Evolutionary conservation across 2,329 filamentous ascomycete genomes (phyloP).

Genomic region (Ciborinia camelliae): DNA sequence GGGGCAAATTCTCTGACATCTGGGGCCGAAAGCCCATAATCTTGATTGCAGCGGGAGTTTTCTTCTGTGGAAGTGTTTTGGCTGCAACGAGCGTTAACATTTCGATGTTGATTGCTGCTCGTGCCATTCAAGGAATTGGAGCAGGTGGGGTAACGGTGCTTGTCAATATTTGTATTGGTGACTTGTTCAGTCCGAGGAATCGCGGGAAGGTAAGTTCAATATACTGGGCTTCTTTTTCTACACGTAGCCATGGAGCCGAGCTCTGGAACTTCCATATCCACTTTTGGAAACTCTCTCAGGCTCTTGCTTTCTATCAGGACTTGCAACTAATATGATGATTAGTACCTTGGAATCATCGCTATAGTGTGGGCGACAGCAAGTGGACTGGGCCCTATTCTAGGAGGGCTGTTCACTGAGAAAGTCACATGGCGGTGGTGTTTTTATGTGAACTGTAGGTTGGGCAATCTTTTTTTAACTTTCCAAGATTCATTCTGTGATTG

Average conservation of each 20-base stretch:
- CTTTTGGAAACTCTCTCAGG: too few species aligned
- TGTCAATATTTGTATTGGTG: slow-evolving; percentile 38
- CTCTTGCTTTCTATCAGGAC: too few species aligned
- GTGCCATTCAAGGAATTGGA: slow-evolving; percentile 61
- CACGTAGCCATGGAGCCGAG: too few species aligned
- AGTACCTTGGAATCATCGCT: too few species aligned
- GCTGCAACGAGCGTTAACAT: slow-evolving; percentile 57
- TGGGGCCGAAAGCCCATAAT: slow-evolving; percentile 4
- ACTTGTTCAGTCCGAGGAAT: slow-evolving; percentile 57
- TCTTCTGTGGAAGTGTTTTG: slow-evolving; percentile 42
- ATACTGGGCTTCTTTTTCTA: too few species aligned
- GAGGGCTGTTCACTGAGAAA: neutral
- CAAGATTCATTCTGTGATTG: too few species aligned
- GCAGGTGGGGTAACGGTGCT: slow-evolving; percentile 43
- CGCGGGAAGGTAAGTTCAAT: slow-evolving; percentile 57
- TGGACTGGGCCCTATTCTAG: slow-evolving; percentile 52
- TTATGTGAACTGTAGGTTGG: too few species aligned
- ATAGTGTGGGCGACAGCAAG: slow-evolving; percentile 62
- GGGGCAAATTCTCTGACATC: slow-evolving; percentile 12
- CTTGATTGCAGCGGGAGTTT: neutral
- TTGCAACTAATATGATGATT: too few species aligned
- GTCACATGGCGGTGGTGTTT: slow-evolving; percentile 8
- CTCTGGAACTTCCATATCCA: too few species aligned
- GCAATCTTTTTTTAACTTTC: too few species aligned
- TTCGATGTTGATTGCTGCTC: slow-evolving; percentile 59